These are phyloP conservation scores for Pseudozyma pruni DNA, from an alignment of 1,284 basidiomycete species.

Conservation along the genomic window DNA sequence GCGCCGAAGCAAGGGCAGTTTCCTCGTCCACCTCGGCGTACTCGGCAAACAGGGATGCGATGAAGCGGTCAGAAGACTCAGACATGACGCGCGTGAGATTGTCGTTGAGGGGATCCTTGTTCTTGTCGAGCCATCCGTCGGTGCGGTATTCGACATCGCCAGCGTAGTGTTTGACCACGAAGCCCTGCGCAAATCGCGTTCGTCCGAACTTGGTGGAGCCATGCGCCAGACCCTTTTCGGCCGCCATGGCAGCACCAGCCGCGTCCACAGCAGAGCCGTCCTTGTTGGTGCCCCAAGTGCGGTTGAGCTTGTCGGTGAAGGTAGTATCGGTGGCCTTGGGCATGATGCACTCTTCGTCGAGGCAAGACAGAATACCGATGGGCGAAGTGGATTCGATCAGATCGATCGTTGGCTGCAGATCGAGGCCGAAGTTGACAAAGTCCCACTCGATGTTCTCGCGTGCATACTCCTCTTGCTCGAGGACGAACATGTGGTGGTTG, in stretches of 20 bases:
- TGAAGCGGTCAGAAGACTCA: conserved; percentile 82
- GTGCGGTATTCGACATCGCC: conserved; percentile 96
- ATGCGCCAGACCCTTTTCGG: conserved; percentile 67
- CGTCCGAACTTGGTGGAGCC: conserved; percentile 79
- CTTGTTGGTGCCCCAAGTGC: conserved; percentile 61
- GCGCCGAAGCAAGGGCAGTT: conserved; percentile 58
- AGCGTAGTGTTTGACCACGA: conserved; percentile 95
- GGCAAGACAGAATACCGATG: conserved; percentile 90
- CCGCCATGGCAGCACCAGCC: conserved; percentile 48
- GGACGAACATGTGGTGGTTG: conserved; percentile 99
- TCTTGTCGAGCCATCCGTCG: conserved; percentile 98
- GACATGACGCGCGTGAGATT: conserved; percentile 91
- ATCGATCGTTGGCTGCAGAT: conserved; percentile 97
- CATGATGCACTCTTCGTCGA: conserved; percentile 99
- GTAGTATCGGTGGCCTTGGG: conserved; percentile 94
- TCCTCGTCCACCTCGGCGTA: conserved; percentile 76
- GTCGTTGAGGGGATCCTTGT: conserved; percentile 98
- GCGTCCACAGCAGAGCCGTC: conserved; percentile 56
- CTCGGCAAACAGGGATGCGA: conserved; percentile 86
- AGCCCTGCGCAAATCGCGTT: conserved; percentile 88
- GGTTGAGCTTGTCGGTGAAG: conserved; percentile 86
- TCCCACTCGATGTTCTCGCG: conserved; percentile 98
- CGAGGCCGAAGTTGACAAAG: conserved; percentile 97
- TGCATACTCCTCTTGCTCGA: conserved; percentile 98
- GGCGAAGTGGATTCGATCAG: conserved; percentile 81